Conservation (phyloP, 768 basidiomycete genomes). For the Lactarius pseudohatsudake region DNA sequence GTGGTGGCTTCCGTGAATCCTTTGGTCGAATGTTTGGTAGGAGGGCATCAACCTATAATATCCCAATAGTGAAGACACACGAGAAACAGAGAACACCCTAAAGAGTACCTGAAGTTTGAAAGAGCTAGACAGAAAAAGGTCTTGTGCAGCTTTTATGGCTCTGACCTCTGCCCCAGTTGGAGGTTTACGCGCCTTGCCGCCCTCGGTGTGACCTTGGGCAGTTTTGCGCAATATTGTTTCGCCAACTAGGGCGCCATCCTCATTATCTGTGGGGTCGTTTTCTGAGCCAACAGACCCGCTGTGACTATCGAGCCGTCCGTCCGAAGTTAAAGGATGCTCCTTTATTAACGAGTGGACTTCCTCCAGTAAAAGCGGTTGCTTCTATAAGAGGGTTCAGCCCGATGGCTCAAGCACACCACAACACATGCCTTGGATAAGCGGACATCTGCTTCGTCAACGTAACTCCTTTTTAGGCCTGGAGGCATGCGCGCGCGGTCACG, state of each 20-base stretch:
- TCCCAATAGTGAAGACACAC: constrained; percentile 20
- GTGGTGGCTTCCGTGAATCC: constrained; percentile 49
- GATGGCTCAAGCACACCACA: neutral
- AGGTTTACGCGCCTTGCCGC: constrained; percentile 42
- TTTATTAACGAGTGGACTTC: neutral
- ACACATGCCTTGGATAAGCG: constrained; percentile 10
- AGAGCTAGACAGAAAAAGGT: constrained; percentile 72
- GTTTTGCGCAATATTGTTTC: neutral
- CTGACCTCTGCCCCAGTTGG: constrained; percentile 72
- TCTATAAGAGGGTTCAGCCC: neutral
- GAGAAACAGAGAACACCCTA: neutral
- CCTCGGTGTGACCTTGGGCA: constrained; percentile 1
- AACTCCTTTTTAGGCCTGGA: constrained; percentile 12
- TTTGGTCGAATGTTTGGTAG: constrained; percentile 76
- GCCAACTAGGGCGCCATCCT: neutral
- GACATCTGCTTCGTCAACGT: neutral
- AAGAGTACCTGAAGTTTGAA: constrained; percentile 78
- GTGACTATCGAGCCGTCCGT: neutral
- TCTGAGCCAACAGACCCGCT: neutral
- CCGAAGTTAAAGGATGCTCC: neutral
- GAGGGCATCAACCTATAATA: constrained; percentile 68
- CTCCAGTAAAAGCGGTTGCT: constrained; percentile 3
- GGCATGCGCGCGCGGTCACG: neutral
- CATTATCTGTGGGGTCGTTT: neutral
- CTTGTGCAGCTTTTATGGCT: constrained; percentile 67